phyloP scores from a whole-genome alignment of 2,329 filamentous ascomycete species.

The Akanthomyces uredinophilus region DNA sequence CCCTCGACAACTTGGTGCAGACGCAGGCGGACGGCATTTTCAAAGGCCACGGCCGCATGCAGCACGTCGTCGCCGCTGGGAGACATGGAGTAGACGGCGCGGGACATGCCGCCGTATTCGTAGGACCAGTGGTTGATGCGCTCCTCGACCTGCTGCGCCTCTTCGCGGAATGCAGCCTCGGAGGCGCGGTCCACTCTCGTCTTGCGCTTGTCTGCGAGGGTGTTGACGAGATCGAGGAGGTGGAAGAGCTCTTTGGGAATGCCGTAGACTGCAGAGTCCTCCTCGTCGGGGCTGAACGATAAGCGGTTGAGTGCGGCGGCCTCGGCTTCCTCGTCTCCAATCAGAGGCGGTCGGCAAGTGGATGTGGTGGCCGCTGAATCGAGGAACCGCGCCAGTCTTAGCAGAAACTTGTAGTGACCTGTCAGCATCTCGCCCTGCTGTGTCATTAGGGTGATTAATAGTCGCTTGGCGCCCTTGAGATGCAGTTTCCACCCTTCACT shows the following conservation, averaged over 20 bases:
- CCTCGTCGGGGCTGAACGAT: conserved; percentile 24
- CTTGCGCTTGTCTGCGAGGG: conserved; percentile 28
- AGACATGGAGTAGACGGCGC: conserved; percentile 21
- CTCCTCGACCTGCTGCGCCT: conserved; percentile 27
- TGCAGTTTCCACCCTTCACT: conserved; percentile 39
- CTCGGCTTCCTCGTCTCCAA: conserved; percentile 28
- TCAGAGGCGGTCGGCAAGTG: conserved; percentile 30
- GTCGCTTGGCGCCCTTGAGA: conserved; percentile 35
- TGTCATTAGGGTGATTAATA: conserved; percentile 29
- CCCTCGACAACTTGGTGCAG: conserved; percentile 40
- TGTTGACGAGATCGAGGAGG: conserved; percentile 29
- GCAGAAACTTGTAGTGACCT: conserved; percentile 35
- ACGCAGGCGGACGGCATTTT: conserved; percentile 36
- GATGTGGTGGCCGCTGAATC: conserved; percentile 31
- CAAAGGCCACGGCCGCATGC: conserved; percentile 34
- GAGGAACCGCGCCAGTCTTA: conserved; percentile 28
- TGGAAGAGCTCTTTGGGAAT: conserved; percentile 33
- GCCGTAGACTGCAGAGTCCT: conserved; percentile 31
- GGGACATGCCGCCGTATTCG: conserved; percentile 25
- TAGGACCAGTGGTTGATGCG: conserved; percentile 34
- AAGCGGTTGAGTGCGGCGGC: conserved; percentile 24
- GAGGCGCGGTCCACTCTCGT: conserved; percentile 27
- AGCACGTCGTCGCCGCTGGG: conserved; percentile 26
- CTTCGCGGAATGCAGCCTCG: conserved; percentile 26
- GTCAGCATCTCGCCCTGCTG: conserved; percentile 29